Base-by-base conservation (phyloP, 2,329 filamentous ascomycete genomes). In the Penicillium sp. region DNA sequence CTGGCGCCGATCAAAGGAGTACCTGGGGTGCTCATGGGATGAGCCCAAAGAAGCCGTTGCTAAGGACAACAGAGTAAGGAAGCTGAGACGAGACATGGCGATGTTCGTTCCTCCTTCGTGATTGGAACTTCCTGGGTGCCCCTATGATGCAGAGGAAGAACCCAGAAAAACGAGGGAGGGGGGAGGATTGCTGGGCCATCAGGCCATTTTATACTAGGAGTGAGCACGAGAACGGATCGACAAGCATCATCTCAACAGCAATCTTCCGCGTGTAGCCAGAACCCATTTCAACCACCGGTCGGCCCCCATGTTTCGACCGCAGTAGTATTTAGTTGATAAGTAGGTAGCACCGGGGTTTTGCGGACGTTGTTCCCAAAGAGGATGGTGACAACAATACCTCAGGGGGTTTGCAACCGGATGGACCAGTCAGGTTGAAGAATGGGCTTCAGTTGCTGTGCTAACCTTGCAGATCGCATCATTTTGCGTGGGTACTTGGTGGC, bases 1-100 rank as follows among this genome's bases (percentile, higher is more conserved):
- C 60, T 79, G 75, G 30, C 76, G 69, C 52, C 67, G 64, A 54
- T 60, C 61, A 13, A 66, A 30, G 67, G 58, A 41, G 66, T 56
- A 17, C 61, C 64, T 41, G 38, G 55, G 48, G 23, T 60, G 57
- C 19, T 54, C 52, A 11, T 54, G 30, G n/a, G 61, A n/a, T 13
- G 46, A 29, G 13, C 54, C 58, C 60, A 56, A 65, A 13, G 55
- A 56, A 21, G 64, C 65, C 19, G 67, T 65, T 45, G 62, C 65
- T 38, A 74, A 65, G 23, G 68, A 64, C 30, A 70, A 61, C 52
- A 71, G 50, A 30, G 63, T 56, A 23, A 71, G 59, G 56, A 70
- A 69, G 19, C 57, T 60, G 47, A 56, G 63, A 60, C 60, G 38
- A 58, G 64, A 68, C 72, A 75, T 75, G 21, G 29, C 46, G 26